Evolutionary conservation across 2,329 filamentous ascomycete genomes (phyloP).

Genomic region (Bipolaris zeicola): DNA sequence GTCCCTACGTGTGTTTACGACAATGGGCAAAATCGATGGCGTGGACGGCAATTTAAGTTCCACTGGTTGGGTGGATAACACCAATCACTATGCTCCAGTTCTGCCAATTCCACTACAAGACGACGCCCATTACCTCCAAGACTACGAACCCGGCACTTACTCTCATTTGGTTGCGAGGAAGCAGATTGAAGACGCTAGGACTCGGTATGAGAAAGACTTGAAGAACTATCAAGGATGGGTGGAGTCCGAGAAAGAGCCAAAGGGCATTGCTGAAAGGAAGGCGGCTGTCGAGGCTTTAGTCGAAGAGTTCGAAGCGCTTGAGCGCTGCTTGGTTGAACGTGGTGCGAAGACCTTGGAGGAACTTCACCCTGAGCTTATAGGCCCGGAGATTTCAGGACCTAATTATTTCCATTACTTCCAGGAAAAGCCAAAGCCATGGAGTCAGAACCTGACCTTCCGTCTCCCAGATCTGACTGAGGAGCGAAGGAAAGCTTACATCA

Average conservation of each 20-base stretch:
- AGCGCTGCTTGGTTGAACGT: conserved; percentile 59
- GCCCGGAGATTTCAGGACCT: background rate
- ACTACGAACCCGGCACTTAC: conserved; percentile 63
- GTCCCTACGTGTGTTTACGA: conserved; percentile 12
- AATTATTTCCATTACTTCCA: background rate
- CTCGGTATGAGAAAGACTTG: conserved; percentile 45
- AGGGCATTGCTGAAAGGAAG: conserved; percentile 59
- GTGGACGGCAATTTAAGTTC: background rate
- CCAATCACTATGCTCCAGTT: background rate
- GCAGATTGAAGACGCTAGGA: conserved; percentile 48
- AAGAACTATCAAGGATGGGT: conserved; percentile 36
- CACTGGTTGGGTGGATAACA: background rate
- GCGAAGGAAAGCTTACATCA: conserved; percentile 64
- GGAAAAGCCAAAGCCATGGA: conserved; percentile 23
- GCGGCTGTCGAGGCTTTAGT: conserved; percentile 60
- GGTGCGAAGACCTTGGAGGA: conserved; percentile 72
- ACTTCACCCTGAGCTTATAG: conserved; percentile 40
- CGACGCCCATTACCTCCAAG: conserved; percentile 57
- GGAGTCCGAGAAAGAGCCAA: conserved; percentile 22
- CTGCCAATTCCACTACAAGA: conserved; percentile 45
- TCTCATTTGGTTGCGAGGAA: conserved; percentile 59
- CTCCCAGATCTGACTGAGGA: conserved; percentile 58
- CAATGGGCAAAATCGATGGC: conserved; percentile 12
- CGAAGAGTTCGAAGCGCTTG: conserved; percentile 60
- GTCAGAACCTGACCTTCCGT: conserved; percentile 50